These are phyloP conservation scores for Acaromyces ingoldii DNA, from an alignment of 1,284 basidiomycete species.

Conservation along the genomic window DNA sequence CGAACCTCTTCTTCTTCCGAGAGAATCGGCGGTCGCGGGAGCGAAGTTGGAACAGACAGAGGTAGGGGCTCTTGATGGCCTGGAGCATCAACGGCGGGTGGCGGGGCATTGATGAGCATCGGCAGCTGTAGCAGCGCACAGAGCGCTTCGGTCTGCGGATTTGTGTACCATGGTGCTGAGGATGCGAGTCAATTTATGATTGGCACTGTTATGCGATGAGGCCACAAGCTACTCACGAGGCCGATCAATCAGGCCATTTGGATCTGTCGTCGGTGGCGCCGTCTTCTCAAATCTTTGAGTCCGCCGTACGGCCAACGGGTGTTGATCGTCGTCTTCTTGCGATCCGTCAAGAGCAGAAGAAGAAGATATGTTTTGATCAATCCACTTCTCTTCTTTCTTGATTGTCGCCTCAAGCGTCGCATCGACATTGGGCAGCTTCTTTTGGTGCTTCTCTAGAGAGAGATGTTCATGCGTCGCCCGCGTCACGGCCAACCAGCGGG, in stretches of 20 bases:
- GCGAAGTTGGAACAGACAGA: neutral
- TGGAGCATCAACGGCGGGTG: neutral
- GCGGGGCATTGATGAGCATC: conserved; percentile 67
- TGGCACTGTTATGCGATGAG: neutral
- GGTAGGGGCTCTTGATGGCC: neutral
- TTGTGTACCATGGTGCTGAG: conserved; percentile 72
- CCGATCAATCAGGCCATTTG: conserved; percentile 48
- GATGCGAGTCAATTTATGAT: neutral
- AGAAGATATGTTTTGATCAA: conserved; percentile 64
- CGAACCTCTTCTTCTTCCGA: conserved; percentile 2
- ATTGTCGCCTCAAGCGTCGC: conserved; percentile 18
- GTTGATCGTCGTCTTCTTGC: conserved; percentile 53
- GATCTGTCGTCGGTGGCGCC: conserved; percentile 54
- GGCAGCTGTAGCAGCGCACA: conserved; percentile 71
- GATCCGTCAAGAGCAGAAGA: too few species aligned
- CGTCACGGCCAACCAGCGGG: conserved; percentile 83
- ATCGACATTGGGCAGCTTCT: conserved; percentile 56
- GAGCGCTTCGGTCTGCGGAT: conserved; percentile 85
- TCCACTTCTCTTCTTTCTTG: conserved; percentile 49
- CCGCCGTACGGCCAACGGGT: conserved; percentile 14
- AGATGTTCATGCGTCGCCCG: conserved; percentile 78
- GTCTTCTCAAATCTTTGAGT: conserved; percentile 37
- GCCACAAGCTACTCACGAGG: conserved; percentile 15
- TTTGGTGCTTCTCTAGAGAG: conserved; percentile 57
- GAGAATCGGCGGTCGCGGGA: neutral